phyloP scores from a whole-genome alignment of 208 protist species.

The Trypanosoma platydactyli region DNA sequence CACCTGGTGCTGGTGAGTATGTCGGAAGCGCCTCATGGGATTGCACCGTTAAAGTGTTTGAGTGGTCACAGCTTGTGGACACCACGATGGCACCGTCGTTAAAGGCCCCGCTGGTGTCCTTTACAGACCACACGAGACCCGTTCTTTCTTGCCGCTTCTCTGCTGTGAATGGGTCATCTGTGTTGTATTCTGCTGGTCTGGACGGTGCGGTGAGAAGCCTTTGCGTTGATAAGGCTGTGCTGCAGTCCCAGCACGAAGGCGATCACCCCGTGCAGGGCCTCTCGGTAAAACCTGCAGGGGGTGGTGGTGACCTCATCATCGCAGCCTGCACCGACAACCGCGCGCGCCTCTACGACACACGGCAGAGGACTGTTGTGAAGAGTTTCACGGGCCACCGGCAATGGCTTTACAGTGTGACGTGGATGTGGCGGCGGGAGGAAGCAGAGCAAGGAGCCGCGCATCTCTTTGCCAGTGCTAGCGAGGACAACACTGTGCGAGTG shows the following conservation, averaged over 20 bases:
- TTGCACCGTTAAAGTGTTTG: conserved; percentile 74
- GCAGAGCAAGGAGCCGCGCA: conserved; percentile 26
- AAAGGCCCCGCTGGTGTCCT: conserved; percentile 71
- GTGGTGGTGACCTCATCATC: conserved; percentile 58
- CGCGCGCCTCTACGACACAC: conserved; percentile 75
- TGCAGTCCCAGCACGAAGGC: conserved; percentile 47
- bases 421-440: conserved; percentile 63
- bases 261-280: conserved; percentile 76
- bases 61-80: conserved; percentile 51
- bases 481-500: conserved; percentile 73
- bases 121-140: conserved; percentile 82
- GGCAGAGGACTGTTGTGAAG: conserved; percentile 49
- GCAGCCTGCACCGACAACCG: conserved; percentile 83
- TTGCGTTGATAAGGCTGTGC: conserved; percentile 48
- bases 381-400: conserved; percentile 78
- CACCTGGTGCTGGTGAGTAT: conserved; percentile 44
- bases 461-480: conserved; percentile 67
- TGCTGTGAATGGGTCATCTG: conserved; percentile 28
- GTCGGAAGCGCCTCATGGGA: conserved; percentile 80
- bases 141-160: conserved; percentile 75
- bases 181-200: conserved; percentile 70
- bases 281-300: conserved; percentile 43
- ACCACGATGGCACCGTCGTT: conserved; percentile 40
- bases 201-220: conserved; percentile 73
- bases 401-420: conserved; percentile 81